Evolutionary conservation across 768 basidiomycete species (phyloP).

Genomic region (Hydnomerulius pinastri): DNA sequence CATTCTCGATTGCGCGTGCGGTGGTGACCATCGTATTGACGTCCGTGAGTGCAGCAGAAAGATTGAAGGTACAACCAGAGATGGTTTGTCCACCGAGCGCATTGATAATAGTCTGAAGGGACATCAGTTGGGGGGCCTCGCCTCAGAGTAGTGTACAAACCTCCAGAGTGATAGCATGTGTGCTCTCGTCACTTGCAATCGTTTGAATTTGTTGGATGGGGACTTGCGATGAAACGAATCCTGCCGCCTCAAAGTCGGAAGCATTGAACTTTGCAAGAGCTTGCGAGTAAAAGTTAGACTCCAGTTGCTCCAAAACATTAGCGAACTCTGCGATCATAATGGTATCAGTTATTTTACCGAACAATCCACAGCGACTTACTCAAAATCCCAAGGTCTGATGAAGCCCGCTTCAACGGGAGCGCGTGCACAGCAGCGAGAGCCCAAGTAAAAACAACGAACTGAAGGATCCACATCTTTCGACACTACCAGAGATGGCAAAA

Average conservation of each 20-base stretch:
- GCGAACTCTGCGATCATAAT: slow-evolving; percentile 59
- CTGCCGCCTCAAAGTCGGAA: slow-evolving; percentile 63
- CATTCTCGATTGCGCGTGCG: slow-evolving; percentile 74
- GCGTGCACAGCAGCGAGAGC: slow-evolving; percentile 4
- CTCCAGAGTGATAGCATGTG: slow-evolving; percentile 59
- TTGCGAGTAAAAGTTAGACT: slow-evolving; percentile 67
- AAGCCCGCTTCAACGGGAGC: slow-evolving; percentile 9
- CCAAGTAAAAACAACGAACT: background rate
- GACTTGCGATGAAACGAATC: slow-evolving; percentile 56
- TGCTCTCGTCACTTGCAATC: slow-evolving; percentile 63
- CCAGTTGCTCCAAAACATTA: slow-evolving; percentile 72
- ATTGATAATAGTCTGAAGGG: slow-evolving; percentile 45
- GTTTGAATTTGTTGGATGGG: slow-evolving; percentile 60
- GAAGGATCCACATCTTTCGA: slow-evolving; percentile 6
- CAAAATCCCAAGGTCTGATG: slow-evolving; percentile 47
- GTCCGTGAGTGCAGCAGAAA: slow-evolving; percentile 59
- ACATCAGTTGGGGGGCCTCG: background rate
- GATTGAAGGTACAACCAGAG: slow-evolving; percentile 66
- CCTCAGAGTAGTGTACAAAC: slow-evolving; percentile 25
- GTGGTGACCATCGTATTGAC: slow-evolving; percentile 69
- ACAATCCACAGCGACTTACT: slow-evolving; percentile 43
- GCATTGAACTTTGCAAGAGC: slow-evolving; percentile 65
- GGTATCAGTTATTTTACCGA: background rate
- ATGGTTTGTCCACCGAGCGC: slow-evolving; percentile 57
- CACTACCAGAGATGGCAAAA: slow-evolving; percentile 25